Evolutionary conservation across 164 flowering plant species (phyloP), one percentile per base, ranked within the genome.

Genomic region (Cinnamomum chago): DNA sequence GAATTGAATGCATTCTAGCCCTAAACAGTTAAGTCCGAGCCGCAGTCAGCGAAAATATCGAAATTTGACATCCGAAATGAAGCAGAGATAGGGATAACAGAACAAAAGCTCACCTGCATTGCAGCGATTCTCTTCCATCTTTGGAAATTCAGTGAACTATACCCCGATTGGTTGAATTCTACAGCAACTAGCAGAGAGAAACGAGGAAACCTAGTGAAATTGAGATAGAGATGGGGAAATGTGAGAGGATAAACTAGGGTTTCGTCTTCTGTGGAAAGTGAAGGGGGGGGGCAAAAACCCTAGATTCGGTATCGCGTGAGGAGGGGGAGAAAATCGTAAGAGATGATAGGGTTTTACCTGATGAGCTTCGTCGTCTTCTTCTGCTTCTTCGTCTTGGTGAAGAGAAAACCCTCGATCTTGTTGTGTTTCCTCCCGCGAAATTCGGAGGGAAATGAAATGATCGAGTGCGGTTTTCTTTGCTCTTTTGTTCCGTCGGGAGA

Each of bases 61-160:
- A 28, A 28, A 30, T 9, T 15, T 17, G 18, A 47, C 18, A 67
- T 67, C 70, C 25, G 50, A 67, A 30, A 40, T 17, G 55, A 40
- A 66, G 18, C 47, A 3, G 13, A 64, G 22, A 66, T 4, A 13
- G 50, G 15, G 9, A 3, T 6, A 25, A 35, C 35, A 67, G 20
- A 17, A 13, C n/a, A 11, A 30, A 68, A 68, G 20, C 15, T 15
- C 58, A 68, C 71, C 71, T 68, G 71, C 71, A 68, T 68, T 68
- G 55, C 3, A 35, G 24, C 58, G 10, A 6, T 47, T 68, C 71
- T 20, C 51, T 68, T 40, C 55, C 71, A 68, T 68, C 18, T n/a
- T 20, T 2, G 25, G n/a, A 12, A 68, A 47, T 40, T n/a, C 27
- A 68, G 15, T 67, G 70, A 25, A 23, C 68, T 40, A 40, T 7